Percentiles rank a stretch among this genome's conserved stretches.
Evolutionary conservation across 352 stramenopile genomes (phyloP).

Genomic region (Heterotrichella gracilis): DNA sequence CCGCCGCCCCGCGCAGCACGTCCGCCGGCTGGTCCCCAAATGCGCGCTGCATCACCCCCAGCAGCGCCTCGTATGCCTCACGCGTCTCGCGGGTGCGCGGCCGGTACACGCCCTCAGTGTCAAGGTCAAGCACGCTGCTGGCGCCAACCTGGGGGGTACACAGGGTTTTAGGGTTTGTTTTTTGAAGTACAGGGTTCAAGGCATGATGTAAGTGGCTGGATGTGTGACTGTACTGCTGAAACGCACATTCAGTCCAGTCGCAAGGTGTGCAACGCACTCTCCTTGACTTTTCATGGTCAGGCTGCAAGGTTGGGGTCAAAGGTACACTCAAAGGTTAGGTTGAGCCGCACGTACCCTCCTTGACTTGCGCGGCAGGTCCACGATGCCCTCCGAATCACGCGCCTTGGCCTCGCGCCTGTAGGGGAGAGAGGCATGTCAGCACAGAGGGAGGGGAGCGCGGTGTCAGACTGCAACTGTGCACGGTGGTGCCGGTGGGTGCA

Average conservation of each 20-base stretch:
- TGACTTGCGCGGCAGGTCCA: no score
- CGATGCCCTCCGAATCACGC: no score
- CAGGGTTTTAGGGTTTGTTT: no score
- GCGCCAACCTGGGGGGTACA: no score
- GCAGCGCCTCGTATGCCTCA: conserved; percentile 48
- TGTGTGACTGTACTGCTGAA: background rate
- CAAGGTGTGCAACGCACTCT: background rate
- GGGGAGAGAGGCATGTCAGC: no score
- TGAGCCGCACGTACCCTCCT: no score
- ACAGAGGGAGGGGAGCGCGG: no score
- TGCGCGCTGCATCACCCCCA: conserved; percentile 33
- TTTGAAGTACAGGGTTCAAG: background rate
- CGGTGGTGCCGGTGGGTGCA: no score
- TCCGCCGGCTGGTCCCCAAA: conserved; percentile 50
- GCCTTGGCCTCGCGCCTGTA: no score
- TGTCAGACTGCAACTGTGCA: no score
- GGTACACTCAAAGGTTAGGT: no score
- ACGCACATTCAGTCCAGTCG: background rate
- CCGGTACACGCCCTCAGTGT: conserved; percentile 31
- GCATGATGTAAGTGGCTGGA: background rate
- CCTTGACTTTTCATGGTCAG: background rate
- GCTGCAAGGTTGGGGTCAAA: no score
- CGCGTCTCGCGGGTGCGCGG: conserved; percentile 44
- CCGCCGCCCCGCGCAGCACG: conserved; percentile 45
- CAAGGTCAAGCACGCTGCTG: background rate